phyloP scores from a whole-genome alignment of 108 stramenopile genomes.

The Cyclostephanos tholiformis region DNA sequence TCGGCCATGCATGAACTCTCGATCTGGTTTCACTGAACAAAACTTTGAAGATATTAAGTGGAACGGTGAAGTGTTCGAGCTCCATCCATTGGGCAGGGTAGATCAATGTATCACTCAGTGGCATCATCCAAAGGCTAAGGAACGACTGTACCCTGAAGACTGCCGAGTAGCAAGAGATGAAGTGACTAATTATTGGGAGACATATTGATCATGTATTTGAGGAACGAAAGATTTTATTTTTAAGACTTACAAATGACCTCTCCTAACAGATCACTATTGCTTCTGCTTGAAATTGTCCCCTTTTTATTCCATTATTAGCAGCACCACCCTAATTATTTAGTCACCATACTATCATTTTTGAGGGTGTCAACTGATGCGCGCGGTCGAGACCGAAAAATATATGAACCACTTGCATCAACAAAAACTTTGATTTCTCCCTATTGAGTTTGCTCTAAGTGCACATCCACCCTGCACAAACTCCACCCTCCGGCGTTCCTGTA shows the following conservation, averaged over 20 bases:
- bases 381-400: too few species aligned
- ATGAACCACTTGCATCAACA: too few species aligned
- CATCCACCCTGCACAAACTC: too few species aligned
- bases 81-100: slow-evolving; percentile 4
- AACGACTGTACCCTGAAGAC: slow-evolving; percentile 1
- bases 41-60: slow-evolving; percentile 1
- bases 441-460: too few species aligned
- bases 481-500: too few species aligned
- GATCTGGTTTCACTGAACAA: background rate
- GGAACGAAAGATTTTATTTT: background rate
- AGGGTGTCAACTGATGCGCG: too few species aligned
- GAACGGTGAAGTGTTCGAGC: slow-evolving; percentile 3
- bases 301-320: too few species aligned
- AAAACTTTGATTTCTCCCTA: too few species aligned
- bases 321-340: background rate
- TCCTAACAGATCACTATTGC: too few species aligned
- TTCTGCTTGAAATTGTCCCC: too few species aligned
- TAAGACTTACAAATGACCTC: too few species aligned
- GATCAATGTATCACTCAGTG: slow-evolving; percentile 16
- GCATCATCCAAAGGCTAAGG: slow-evolving; percentile 25
- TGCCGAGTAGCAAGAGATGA: slow-evolving; percentile 9
- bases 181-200: slow-evolving; percentile 9
- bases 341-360: too few species aligned
- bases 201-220: background rate
- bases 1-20: background rate